Evolutionary conservation across 1,284 basidiomycete genomes (phyloP), one percentile per base, ranked within the genome.

Genomic region (Trichosporon faecale): DNA sequence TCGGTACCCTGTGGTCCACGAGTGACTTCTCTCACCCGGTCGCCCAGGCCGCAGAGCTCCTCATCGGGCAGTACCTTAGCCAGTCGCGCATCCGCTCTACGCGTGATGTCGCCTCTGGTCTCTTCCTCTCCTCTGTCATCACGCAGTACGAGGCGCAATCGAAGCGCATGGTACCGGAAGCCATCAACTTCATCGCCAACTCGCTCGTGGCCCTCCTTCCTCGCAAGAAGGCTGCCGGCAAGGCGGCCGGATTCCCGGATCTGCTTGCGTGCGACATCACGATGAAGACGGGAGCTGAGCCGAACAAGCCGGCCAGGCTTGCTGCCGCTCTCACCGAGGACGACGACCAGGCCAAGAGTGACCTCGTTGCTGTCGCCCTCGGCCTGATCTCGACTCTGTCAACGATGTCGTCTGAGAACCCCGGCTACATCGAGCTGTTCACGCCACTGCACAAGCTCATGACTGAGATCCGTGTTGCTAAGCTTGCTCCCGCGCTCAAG

Each of bases 1-100:
- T 93, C 66, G 94, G 93, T 3, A 84, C 88, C 4, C 85, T 93
- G 23, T 99, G 95, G 95, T 92, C 95, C 0, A 95, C 95, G 0
- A 96, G 93, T 79, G 97, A 99, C 84, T 88, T 95, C 83, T 91
- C 90, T 69, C 95, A 99, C 81, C 88, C 91, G 0, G 94, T 99
- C 64, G 86, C 93, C 25, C 91, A 93, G 0, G 94, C 95, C 0
- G 88, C 95, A 0, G 88, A 93, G 64, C 83, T 98, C 25, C 88
- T 99, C 64, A 92, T 98, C 85, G 93, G 91, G 0, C 91, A 95
- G 67, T 99, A 98, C 80, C 89, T 99, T 16, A 91, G 90, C 3
- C 87, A 99, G 57, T 88, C 89, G 64, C 89, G 94, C 3, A 87
- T 99, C 5, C 87, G 95, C 63, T 88, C 88, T 8, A 79, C 92